These are phyloP conservation scores for Thraustochytrium sp. DNA, from an alignment of 352 stramenopile species.

Conservation along the genomic window DNA sequence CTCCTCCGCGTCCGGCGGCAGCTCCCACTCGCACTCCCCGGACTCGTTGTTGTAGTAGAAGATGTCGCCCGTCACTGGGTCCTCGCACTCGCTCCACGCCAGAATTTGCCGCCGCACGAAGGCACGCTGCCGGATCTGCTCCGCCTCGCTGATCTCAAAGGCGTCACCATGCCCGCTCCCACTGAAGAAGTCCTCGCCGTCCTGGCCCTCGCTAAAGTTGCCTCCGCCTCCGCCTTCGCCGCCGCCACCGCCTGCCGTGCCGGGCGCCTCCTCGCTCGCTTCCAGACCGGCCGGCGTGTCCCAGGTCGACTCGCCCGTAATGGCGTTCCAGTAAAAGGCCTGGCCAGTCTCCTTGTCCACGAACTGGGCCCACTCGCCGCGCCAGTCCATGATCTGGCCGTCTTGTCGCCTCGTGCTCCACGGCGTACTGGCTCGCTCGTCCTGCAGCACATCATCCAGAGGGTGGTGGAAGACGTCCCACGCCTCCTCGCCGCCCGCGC, in stretches of 20 bases:
- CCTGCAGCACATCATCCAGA: neutral
- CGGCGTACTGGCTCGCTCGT: slow-evolving; percentile 1
- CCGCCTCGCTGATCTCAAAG: neutral
- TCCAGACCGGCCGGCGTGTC: neutral
- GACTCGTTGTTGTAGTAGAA: slow-evolving; percentile 41
- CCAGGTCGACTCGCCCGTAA: slow-evolving; percentile 3
- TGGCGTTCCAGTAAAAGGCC: slow-evolving; percentile 32
- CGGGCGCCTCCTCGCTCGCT: neutral
- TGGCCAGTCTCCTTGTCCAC: slow-evolving; percentile 31
- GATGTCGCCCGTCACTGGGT: slow-evolving; percentile 14
- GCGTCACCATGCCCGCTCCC: no score
- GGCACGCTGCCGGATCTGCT: slow-evolving; percentile 26
- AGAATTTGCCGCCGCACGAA: slow-evolving; percentile 6
- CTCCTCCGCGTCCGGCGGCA: neutral
- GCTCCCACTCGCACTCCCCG: slow-evolving; percentile 32
- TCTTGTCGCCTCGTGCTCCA: neutral
- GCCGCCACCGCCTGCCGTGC: neutral
- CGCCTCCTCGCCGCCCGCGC: neutral
- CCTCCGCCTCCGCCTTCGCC: neutral
- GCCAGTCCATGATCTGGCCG: slow-evolving; percentile 1
- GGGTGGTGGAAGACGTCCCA: slow-evolving; percentile 24
- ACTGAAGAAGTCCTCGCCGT: no score
- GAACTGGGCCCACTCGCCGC: slow-evolving; percentile 39
- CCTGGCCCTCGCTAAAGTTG: no score
- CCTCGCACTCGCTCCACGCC: slow-evolving; percentile 17